Conservation (phyloP, 352 stramenopile species). For the Globisporangium camurandrum region DNA sequence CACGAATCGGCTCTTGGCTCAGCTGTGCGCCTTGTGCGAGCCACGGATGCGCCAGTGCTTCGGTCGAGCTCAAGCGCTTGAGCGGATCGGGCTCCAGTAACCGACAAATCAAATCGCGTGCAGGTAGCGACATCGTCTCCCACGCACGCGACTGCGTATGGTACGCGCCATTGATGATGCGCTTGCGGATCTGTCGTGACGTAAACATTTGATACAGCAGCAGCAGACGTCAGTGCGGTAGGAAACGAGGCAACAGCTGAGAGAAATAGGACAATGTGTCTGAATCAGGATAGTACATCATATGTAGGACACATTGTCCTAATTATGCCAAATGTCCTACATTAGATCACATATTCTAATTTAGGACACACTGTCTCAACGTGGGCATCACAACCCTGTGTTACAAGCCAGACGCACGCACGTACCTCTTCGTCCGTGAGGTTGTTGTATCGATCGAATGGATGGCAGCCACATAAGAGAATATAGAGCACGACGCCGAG, state of each 20-base stretch:
- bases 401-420: neutral
- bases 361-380: too few species aligned
- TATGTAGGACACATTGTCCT: too few species aligned
- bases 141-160: constrained; percentile 63
- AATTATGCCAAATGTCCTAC: too few species aligned
- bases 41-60: constrained; percentile 71
- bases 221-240: neutral
- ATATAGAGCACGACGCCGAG: constrained; percentile 82
- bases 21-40: constrained; percentile 44
- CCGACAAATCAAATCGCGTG: constrained; percentile 64
- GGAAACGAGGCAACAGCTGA: too few species aligned
- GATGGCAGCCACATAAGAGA: constrained; percentile 72
- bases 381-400: too few species aligned
- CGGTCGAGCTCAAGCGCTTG: constrained; percentile 53
- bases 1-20: constrained; percentile 46
- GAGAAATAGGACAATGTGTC: too few species aligned
- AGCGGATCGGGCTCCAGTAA: constrained; percentile 57
- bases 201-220: neutral
- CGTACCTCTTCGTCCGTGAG: constrained; percentile 71
- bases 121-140: constrained; percentile 55
- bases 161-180: constrained; percentile 76
- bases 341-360: too few species aligned
- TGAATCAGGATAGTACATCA: too few species aligned
- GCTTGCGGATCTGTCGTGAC: constrained; percentile 46
- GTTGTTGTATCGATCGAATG: constrained; percentile 84